Base-by-base conservation (phyloP, 441 rosid species). In the Eutrema salsugineum region DNA sequence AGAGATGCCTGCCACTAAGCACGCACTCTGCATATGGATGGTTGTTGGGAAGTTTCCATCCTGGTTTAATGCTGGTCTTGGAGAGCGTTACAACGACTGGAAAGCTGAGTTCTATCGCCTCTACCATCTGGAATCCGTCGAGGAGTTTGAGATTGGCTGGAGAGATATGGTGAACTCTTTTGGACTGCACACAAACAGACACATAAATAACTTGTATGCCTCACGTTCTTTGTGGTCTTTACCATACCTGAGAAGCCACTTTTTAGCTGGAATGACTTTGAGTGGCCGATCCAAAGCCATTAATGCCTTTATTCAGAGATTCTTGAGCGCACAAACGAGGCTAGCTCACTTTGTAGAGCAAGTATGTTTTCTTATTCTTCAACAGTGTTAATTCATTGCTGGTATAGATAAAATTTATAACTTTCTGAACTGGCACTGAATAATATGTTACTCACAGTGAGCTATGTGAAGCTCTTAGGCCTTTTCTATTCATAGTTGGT, bases 1-100 rank as follows among this genome's bases (percentile, higher is more conserved):
- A 80, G 97, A 92, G 80, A 89, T 90, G 90, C 96, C 95, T 49
- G 59, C 82, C 14, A 85, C 96, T 28, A 92, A 92, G 81, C 98
- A 94, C 77, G 93, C 96, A 36, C 93, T 90, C 56, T 92, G 98
- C 87, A 89, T 94, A 79, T 94, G 99, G 99, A 86, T 92, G 97
- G 86, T 92, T 58, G 89, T 90, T 71, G 97, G 85, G n/a, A 94
- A 94, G 79, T 94, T 94, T 67, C 96, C 99, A 24, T 90, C 97
- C 43, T 94, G 99, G 94, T 92, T 92, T 80, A 90, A 90, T 76
- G 96, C 94, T 79, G 88, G 86, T 76, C 83, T 94, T 40, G 98
- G 98, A 19, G 97, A 92, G 65, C 90, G 87, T 19, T 94, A 94
- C 78, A 92, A 88, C 19, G 96, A 89, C 82, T 94, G 99, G 99